Conservation (phyloP, 2,329 filamentous ascomycete genomes). For the Davidsoniella virescens region DNA sequence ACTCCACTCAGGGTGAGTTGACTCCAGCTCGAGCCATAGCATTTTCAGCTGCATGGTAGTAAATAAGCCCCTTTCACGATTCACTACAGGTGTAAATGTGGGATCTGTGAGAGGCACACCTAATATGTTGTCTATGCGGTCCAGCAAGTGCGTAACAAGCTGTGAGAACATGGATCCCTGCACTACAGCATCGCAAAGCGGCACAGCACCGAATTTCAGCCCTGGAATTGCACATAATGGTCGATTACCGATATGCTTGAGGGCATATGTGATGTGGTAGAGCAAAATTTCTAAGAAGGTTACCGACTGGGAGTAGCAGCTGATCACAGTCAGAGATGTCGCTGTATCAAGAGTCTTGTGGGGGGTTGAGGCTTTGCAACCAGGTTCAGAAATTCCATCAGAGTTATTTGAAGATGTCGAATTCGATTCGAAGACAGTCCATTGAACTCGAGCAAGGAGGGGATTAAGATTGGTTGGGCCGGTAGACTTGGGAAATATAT, state of each 20-base stretch:
- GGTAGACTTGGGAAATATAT: no score
- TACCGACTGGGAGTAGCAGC: constrained; percentile 19
- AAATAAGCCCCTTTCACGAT: background rate
- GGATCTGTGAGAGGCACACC: constrained; percentile 15
- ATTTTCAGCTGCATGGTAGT: constrained; percentile 6
- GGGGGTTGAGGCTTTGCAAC: background rate
- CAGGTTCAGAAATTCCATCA: background rate
- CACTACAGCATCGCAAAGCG: constrained; percentile 16
- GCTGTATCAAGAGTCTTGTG: constrained; percentile 15
- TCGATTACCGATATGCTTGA: constrained; percentile 12
- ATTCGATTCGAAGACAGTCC: background rate
- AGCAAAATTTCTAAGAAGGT: constrained; percentile 17
- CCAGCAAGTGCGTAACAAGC: constrained; percentile 16
- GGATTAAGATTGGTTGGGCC: background rate
- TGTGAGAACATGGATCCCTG: constrained; percentile 19
- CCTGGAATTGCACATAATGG: constrained; percentile 13
- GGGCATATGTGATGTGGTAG: constrained; percentile 14
- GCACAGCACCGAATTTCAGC: constrained; percentile 17
- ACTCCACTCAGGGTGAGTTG: constrained; percentile 6
- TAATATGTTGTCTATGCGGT: constrained; percentile 17
- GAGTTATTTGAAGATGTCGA: background rate
- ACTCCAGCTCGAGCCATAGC: constrained; percentile 6
- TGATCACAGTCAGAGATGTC: constrained; percentile 19
- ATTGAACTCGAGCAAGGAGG: constrained; percentile 1
- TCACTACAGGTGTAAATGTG: background rate